Percentiles rank a stretch among this genome's conserved stretches.
phyloP scores from a whole-genome alignment of 768 basidiomycete species.

The Cubamyces sp. region DNA sequence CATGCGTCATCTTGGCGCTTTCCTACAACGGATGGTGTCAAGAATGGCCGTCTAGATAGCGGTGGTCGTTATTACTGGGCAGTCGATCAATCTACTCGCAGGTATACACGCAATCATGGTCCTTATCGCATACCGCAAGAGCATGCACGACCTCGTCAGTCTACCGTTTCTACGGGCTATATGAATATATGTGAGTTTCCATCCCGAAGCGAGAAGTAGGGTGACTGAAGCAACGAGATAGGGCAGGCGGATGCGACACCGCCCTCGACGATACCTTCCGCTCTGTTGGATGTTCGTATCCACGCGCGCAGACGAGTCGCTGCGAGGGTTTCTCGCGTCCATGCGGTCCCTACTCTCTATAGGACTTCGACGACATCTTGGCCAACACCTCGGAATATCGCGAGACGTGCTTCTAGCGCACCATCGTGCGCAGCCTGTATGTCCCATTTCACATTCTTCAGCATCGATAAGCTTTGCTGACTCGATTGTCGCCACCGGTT shows the following conservation, averaged over 20 bases:
- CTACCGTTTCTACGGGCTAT: too few relatives aligned
- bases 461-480: constrained; percentile 8
- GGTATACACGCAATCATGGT: too few relatives aligned
- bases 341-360: constrained; percentile 5
- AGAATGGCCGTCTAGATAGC: too few relatives aligned
- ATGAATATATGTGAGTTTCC: neutral
- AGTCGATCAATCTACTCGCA: too few relatives aligned
- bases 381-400: neutral
- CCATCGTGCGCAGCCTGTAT: neutral
- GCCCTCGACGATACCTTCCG: constrained; percentile 5
- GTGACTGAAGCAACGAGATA: neutral
- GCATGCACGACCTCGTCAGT: too few relatives aligned
- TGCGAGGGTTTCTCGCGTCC: constrained; percentile 12
- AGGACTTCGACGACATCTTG: neutral
- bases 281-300: neutral
- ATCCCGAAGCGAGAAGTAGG: constrained; percentile 3
- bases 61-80: too few relatives aligned
- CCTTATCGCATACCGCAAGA: too few relatives aligned
- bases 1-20: too few relatives aligned
- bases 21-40: too few relatives aligned
- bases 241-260: neutral
- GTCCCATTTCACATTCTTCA: neutral
- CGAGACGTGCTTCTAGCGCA: neutral
- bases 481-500: neutral
- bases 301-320: neutral